Conservation (phyloP, 345 rosid genomes). For the Populus tremula region DNA sequence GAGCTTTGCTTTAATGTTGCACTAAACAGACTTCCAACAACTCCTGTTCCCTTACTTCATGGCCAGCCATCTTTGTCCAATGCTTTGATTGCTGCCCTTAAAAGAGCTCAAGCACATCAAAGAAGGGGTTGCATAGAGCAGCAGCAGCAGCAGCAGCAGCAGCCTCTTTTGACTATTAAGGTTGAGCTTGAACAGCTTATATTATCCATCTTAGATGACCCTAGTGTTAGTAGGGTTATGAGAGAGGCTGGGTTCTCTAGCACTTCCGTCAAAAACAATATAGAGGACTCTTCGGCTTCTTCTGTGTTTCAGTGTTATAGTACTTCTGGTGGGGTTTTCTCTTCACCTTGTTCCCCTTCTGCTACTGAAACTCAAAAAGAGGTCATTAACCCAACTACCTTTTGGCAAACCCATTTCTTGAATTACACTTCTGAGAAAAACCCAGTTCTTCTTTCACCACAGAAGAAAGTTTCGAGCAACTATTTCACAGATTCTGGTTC, state of each 20-base stretch:
- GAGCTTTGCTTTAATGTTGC: conserved; percentile 65
- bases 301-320: conserved; percentile 62
- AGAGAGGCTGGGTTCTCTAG: conserved; percentile 91
- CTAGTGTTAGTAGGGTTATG: conserved; percentile 88
- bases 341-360: conserved; percentile 83
- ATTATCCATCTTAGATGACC: conserved; percentile 73
- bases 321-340: conserved; percentile 70
- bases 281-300: conserved; percentile 67
- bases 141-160: conserved; percentile 49
- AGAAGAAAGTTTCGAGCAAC: conserved; percentile 28
- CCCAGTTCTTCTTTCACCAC: conserved; percentile 51
- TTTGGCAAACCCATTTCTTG: conserved; percentile 57
- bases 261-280: conserved; percentile 63
- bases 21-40: conserved; percentile 49
- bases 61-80: conserved; percentile 50
- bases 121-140: conserved; percentile 49
- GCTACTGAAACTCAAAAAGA: conserved; percentile 36
- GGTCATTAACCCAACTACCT: conserved; percentile 44
- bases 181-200: conserved; percentile 76
- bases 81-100: conserved; percentile 52
- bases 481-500: conserved; percentile 34
- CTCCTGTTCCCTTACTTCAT: conserved; percentile 41
- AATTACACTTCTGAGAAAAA: conserved; percentile 51
- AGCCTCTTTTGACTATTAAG: conserved; percentile 52
- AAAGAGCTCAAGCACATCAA: conserved; percentile 53